Evolutionary conservation across 176 grass and related monocot species (phyloP).

Genomic region (Oryza glaberrima): DNA sequence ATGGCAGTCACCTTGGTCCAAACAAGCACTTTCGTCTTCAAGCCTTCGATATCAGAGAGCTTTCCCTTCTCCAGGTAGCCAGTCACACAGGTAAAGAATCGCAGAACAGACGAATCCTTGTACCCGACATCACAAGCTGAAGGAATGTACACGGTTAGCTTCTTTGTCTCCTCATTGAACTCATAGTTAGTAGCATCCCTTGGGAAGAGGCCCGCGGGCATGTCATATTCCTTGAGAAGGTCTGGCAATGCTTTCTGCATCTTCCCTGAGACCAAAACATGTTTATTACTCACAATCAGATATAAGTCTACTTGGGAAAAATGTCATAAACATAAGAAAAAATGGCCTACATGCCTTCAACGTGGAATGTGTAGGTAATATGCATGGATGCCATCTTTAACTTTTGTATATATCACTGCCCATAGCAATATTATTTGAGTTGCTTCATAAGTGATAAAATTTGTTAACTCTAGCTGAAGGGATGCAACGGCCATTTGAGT

Average conservation of each 20-base stretch:
- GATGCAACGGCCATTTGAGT: background rate
- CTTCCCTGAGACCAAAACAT: conserved; percentile 62
- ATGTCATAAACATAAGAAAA: conserved; percentile 9
- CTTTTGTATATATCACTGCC: background rate
- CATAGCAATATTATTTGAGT: background rate
- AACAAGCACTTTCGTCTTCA: conserved; percentile 87
- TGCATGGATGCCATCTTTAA: background rate
- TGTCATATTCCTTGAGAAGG: conserved; percentile 77
- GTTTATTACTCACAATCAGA: conserved; percentile 13
- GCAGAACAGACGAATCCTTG: conserved; percentile 87
- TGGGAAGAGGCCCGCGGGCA: conserved; percentile 86
- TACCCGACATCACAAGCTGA: conserved; percentile 86
- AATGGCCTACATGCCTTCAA: too few species aligned
- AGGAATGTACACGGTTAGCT: conserved; percentile 77
- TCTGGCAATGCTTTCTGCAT: conserved; percentile 90
- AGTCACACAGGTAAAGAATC: conserved; percentile 84
- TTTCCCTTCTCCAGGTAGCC: conserved; percentile 92
- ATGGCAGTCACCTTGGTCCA: conserved; percentile 83
- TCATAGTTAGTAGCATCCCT: conserved; percentile 91
- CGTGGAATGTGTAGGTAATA: background rate
- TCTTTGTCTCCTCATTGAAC: conserved; percentile 85
- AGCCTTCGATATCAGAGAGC: conserved; percentile 78
- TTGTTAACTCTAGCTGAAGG: background rate
- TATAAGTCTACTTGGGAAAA: background rate
- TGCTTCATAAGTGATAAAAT: conserved; percentile 14